A percentile compares a stretch with the other conserved stretches of the same genome.
phyloP scores from a whole-genome alignment of 371 early-diverging fungal genomes.

The Circinella umbellata region DNA sequence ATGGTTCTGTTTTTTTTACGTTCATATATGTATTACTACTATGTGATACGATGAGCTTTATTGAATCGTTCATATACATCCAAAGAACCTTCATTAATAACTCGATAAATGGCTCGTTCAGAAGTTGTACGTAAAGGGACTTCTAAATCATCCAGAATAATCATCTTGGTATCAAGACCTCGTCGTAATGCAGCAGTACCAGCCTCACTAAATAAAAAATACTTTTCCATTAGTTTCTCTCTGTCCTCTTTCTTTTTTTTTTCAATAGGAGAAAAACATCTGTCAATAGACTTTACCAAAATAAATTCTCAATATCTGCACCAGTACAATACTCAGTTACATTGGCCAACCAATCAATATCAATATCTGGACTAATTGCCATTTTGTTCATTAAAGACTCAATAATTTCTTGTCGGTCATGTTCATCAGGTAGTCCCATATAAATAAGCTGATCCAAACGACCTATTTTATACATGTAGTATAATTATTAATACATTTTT shows the following conservation, averaged over 20 bases:
- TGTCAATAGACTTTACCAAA: slow-evolving; percentile 46
- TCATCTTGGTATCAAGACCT: slow-evolving; percentile 27
- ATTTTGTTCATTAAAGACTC: slow-evolving; percentile 27
- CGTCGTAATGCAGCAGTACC: slow-evolving; percentile 57
- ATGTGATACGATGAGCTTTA: slow-evolving; percentile 15
- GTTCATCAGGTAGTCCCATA: slow-evolving; percentile 61
- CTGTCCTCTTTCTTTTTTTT: no score
- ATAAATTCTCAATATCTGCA: slow-evolving; percentile 64
- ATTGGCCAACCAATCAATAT: slow-evolving; percentile 42
- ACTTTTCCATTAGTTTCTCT: no score
- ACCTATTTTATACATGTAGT: slow-evolving; percentile 37
- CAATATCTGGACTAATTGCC: slow-evolving; percentile 33
- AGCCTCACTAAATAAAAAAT: slow-evolving; percentile 48
- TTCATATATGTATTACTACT: no score
- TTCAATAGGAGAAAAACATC: neutral
- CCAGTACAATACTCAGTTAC: slow-evolving; percentile 62
- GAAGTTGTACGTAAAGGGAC: slow-evolving; percentile 26
- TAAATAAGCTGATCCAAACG: slow-evolving; percentile 76
- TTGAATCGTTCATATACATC: slow-evolving; percentile 35
- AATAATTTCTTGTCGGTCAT: slow-evolving; percentile 63
- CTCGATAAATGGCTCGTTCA: slow-evolving; percentile 34
- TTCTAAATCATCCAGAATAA: slow-evolving; percentile 27
- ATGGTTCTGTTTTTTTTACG: no score
- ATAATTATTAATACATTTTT: neutral
- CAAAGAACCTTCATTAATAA: slow-evolving; percentile 29